Base-by-base conservation (phyloP, 164 flowering plant genomes). In the Stephania cephalantha region DNA sequence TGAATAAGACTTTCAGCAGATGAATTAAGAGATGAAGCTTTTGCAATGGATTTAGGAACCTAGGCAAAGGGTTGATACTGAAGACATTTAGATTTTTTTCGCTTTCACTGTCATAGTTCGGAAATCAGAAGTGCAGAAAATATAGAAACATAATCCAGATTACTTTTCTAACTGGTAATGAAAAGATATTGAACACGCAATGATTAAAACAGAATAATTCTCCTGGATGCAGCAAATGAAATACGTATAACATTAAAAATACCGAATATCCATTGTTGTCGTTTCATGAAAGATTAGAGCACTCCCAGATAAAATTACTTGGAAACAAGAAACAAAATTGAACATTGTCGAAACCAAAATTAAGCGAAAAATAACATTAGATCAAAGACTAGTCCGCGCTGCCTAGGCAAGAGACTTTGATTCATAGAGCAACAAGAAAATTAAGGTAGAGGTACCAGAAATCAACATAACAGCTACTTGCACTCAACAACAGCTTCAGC, bases 401-500 rank as follows among this genome's bases (percentile, higher is more conserved):
- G 74, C 81, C 73, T 72, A 75, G 70, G 72, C 55, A 50, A 10
- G 12, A 10, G 55, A 50, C 55, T 50, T 50, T 61, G 63, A 58
- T 67, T 45, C 71, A 64, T 50, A 76, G 15, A 35, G 53, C 18
- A 46, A 73, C 9, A 25, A 74, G 71, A 58, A 76, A 50, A 25
- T 25, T 25, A 25, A 65, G 12, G 79, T 46, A 76, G 73, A 44
- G 73, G 64, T 71, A 50, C 11, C 9, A 52, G 76, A 15, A 63
- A 69, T 66, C 20, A 64, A 71, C 50, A 45, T 70, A 73, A 75
- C 71, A 73, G 78, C 88, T 88, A 89, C 78, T 83, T 86, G 88
- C 94, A 90, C 71, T 88, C 88, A 42, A 91, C 89, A 69, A 89
- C 96, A 31, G 87, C 92, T 84, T 90, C 95, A 68, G 97, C 92